Evolutionary conservation across 805 yeast genomes (phyloP), one percentile per base, ranked within the genome.

Genomic region (Metschnikowia anglica): DNA sequence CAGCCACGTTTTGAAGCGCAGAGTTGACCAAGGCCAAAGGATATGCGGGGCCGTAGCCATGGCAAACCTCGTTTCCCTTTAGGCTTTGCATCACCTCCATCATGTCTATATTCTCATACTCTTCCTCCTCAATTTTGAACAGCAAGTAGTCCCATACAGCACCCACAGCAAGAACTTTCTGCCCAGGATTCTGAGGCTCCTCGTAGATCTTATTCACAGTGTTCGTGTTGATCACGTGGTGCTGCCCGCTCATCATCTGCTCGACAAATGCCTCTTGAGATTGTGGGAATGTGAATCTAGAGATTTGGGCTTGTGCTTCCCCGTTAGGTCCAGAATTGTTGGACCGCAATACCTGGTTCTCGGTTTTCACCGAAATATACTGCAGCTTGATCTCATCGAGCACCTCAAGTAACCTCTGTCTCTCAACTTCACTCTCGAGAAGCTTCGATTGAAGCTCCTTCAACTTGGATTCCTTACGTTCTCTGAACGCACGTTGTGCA

Each of bases 401-500:
- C 51, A 80, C 77, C 30, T 68, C 69, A 35, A 62, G 44, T 21
- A 83, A 59, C 30, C 59, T 60, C 36, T 68, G 71, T 41, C 76
- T 74, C 48, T 80, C 80, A 27, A 57, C 64, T 58, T 83, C 91
- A 31, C 85, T 76, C 44, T 73, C 69, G 13, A 67, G 63, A 47
- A 88, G 64, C 58, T 80, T 80, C 3, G 63, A 63, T 51, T 84
- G 83, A 32, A 88, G 68, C 52, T 83, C 89, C 58, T 81, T 83
- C 47, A 85, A 63, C 53, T 76, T 80, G 38, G 79, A 77, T 60
- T 85, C 93, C 60, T 84, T 85, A 37, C 95, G 77, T 61, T 86
- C 90, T 47, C 95, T 70, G 62, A 85, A 88, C 2, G 95, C 95
- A 52, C 89, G 71, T 64, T 88, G 96, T 1, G 95, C 95, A 9